Percentiles rank a stretch among this genome's conserved stretches.
These are phyloP conservation scores for Lachnellula suecica DNA, from an alignment of 2,329 filamentous ascomycete species.

Conservation along the genomic window DNA sequence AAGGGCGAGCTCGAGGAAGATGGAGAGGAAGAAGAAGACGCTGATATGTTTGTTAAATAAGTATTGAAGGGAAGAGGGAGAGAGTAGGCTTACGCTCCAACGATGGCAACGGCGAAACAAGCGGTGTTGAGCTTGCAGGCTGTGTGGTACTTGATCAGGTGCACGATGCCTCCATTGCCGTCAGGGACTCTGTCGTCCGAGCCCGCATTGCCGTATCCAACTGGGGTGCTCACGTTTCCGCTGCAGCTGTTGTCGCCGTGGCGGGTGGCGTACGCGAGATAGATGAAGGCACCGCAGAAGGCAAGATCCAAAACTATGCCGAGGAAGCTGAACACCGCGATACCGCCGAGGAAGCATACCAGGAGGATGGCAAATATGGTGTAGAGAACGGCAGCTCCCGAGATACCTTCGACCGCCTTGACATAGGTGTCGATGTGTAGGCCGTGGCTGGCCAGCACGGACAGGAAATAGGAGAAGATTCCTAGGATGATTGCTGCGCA, in stretches of 20 bases:
- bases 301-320: conserved; percentile 74
- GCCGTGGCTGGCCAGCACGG: conserved; percentile 65
- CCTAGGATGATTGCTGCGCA: conserved; percentile 73
- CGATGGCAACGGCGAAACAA: conserved; percentile 74
- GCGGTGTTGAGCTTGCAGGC: conserved; percentile 78
- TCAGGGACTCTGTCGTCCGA: conserved; percentile 47
- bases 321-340: conserved; percentile 69
- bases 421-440: conserved; percentile 62
- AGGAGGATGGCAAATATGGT: conserved; percentile 69
- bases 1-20: conserved; percentile 66
- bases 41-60: conserved; percentile 38
- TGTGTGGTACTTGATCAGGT: conserved; percentile 45
- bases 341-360: conserved; percentile 77
- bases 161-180: conserved; percentile 43
- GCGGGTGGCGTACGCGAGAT: conserved; percentile 74
- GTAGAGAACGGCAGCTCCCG: conserved; percentile 74
- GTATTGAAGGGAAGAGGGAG: background rate
- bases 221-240: conserved; percentile 62
- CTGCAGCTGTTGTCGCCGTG: conserved; percentile 67
- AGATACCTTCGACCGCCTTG: conserved; percentile 75
- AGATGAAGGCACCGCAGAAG: conserved; percentile 78
- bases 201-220: conserved; percentile 61
- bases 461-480: conserved; percentile 83
- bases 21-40: conserved; percentile 73
- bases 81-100: conserved; percentile 64